phyloP scores from a whole-genome alignment of 495 filamentous ascomycete genomes.

The Copromyces sp. region DNA sequence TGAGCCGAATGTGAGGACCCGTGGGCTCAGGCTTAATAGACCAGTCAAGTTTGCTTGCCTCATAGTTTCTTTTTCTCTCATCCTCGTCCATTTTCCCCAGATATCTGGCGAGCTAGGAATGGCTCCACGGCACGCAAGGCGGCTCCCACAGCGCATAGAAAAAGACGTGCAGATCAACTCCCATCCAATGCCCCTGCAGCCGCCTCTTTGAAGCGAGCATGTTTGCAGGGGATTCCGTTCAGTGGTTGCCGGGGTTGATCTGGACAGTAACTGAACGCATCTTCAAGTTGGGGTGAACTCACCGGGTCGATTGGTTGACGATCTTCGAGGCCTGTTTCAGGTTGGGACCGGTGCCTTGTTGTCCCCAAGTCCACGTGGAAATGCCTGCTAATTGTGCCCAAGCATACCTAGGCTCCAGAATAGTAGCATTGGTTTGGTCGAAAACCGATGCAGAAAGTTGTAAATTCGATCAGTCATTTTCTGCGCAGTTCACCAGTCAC shows the following conservation, averaged over 20 bases:
- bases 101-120: not conserved
- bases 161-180: not conserved
- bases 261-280: slow-evolving; percentile 8
- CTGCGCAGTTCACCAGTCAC: not conserved
- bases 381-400: not conserved
- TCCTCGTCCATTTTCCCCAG: not conserved
- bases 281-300: slow-evolving; percentile 13
- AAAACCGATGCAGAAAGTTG: not conserved
- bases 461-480: not conserved
- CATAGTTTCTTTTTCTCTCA: not conserved
- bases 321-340: slow-evolving; percentile 21
- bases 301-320: slow-evolving; percentile 20
- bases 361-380: not conserved
- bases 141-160: not conserved
- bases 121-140: not conserved
- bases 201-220: not conserved
- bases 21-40: not conserved
- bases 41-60: not conserved
- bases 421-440: not conserved
- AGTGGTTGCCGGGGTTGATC: slow-evolving; percentile 5
- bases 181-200: not conserved
- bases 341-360: not conserved
- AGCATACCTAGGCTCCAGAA: not conserved
- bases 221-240: not conserved
- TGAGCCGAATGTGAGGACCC: not conserved